A percentile compares a stretch with the other conserved stretches of the same genome.
Evolutionary conservation across 2,329 filamentous ascomycete species (phyloP).

Genomic region (Fusarium sp.): DNA sequence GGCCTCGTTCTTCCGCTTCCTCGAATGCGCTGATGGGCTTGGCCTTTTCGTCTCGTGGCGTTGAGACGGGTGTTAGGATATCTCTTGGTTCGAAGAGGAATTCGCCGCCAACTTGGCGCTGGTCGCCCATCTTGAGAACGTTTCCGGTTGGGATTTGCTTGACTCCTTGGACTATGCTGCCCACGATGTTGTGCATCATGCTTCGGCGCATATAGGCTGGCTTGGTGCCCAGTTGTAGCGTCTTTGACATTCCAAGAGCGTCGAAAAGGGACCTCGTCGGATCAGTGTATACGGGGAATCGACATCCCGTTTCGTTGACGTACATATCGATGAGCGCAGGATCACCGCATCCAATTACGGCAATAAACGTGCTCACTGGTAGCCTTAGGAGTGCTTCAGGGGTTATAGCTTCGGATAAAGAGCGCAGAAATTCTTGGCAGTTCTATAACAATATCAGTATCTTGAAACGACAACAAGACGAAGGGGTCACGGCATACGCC

Average conservation of each 20-base stretch:
- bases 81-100: conserved; percentile 76
- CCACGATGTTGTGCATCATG: conserved; percentile 62
- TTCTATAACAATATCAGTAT: conserved; percentile 61
- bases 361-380: conserved; percentile 71
- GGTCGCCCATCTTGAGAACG: conserved; percentile 73
- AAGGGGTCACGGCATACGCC: conserved; percentile 66
- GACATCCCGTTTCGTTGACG: conserved; percentile 69
- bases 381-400: conserved; percentile 63
- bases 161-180: conserved; percentile 70
- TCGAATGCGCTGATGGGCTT: conserved; percentile 40
- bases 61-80: conserved; percentile 59
- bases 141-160: conserved; percentile 68
- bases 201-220: conserved; percentile 74
- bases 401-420: conserved; percentile 70
- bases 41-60: conserved; percentile 55
- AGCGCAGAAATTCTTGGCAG: conserved; percentile 80
- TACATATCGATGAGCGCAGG: conserved; percentile 77
- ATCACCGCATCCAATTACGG: conserved; percentile 79
- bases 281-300: conserved; percentile 83
- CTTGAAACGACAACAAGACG: not conserved
- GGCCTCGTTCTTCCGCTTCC: conserved; percentile 16
- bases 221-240: conserved; percentile 67
- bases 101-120: conserved; percentile 79
- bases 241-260: conserved; percentile 76
- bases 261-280: conserved; percentile 75